A percentile compares a stretch with the other conserved stretches of the same genome.
These are phyloP conservation scores for Aspergillus pseudotamarii DNA, from an alignment of 2,329 filamentous ascomycete genomes.

Conservation along the genomic window DNA sequence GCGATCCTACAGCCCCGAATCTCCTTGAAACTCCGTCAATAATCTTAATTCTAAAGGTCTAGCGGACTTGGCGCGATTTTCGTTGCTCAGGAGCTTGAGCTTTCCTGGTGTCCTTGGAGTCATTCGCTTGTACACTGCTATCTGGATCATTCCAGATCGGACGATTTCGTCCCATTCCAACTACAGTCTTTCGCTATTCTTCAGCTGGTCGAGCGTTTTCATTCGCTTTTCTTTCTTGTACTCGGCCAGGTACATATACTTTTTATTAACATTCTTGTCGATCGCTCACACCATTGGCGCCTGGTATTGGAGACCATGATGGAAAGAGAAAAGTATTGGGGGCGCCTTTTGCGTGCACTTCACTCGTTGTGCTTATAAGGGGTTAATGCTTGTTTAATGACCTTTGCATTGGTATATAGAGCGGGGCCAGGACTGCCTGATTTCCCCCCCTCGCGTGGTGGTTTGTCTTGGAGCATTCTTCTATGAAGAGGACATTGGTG, in stretches of 20 bases:
- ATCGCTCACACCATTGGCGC: constrained; percentile 44
- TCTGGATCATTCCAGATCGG: constrained; percentile 20
- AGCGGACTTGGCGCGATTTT: background rate
- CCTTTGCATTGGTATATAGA: constrained; percentile 41
- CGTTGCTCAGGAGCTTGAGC: constrained; percentile 2
- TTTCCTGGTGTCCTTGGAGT: constrained; percentile 30
- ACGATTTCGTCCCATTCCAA: constrained; percentile 32
- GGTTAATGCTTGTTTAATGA: constrained; percentile 31
- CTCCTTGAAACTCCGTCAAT: constrained; percentile 35
- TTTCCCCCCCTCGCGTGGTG: background rate
- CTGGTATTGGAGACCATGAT: constrained; percentile 32
- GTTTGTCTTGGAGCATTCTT: background rate
- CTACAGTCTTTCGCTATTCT: constrained; percentile 39
- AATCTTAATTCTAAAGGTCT: constrained; percentile 43
- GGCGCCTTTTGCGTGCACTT: constrained; percentile 38
- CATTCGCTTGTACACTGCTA: constrained; percentile 42
- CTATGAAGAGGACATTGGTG: background rate
- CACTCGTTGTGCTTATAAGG: constrained; percentile 44
- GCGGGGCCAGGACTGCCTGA: constrained; percentile 10
- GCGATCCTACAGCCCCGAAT: constrained; percentile 13
- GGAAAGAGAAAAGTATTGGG: constrained; percentile 29
- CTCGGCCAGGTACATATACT: constrained; percentile 37
- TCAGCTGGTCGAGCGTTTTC: constrained; percentile 32
- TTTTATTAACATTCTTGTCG: constrained; percentile 39
- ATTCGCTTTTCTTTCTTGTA: constrained; percentile 29